phyloP scores from a whole-genome alignment of 1,284 basidiomycete genomes.

The Boletellus sp. region DNA sequence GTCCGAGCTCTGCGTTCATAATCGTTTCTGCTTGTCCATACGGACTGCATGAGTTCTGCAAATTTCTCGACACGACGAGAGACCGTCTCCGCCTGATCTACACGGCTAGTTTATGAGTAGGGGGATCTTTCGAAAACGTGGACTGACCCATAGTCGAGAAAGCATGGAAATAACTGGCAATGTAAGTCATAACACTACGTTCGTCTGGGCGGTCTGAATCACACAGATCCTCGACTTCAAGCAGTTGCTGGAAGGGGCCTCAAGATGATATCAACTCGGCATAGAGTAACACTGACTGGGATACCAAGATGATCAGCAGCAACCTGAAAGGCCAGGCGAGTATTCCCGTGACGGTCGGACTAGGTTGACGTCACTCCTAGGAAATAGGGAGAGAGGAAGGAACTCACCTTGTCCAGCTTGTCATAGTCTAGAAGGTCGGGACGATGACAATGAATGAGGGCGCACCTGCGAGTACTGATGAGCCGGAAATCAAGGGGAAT shows the following conservation, averaged over 20 bases:
- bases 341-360: conserved; percentile 78
- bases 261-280: conserved; percentile 1
- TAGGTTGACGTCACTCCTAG: conserved; percentile 27
- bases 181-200: conserved; percentile 92
- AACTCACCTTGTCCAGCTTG: conserved; percentile 68
- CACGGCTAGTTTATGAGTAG: neutral
- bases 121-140: neutral
- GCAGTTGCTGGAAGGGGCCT: conserved; percentile 63
- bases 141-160: conserved; percentile 90
- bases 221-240: conserved; percentile 97
- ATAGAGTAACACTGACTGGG: conserved; percentile 57
- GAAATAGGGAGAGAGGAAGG: neutral
- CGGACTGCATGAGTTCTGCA: conserved; percentile 89
- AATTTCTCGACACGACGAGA: conserved; percentile 94
- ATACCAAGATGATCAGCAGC: conserved; percentile 87
- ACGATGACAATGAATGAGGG: conserved; percentile 94
- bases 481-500: conserved; percentile 1
- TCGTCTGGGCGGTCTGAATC: conserved; percentile 88
- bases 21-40: conserved; percentile 85
- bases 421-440: conserved; percentile 92
- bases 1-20: conserved; percentile 86
- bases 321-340: conserved; percentile 79
- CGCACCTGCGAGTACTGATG: conserved; percentile 60
- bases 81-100: conserved; percentile 93
- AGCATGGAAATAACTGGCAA: conserved; percentile 96